Evolutionary conservation across 345 rosid genomes (phyloP).

Genomic region (Tarenaya hassleriana): DNA sequence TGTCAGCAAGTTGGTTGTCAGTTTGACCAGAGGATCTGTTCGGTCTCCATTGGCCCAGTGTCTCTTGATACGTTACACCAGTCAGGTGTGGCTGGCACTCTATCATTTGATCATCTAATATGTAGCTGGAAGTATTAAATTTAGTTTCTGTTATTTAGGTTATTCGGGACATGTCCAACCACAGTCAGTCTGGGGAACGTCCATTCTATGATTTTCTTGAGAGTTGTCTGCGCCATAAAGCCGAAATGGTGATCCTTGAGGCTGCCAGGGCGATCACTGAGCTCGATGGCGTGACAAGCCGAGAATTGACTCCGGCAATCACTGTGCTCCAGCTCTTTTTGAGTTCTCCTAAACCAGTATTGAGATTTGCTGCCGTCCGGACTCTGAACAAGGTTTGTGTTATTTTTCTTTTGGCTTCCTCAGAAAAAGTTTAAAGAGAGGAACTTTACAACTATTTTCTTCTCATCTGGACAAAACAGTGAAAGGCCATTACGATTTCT

Average conservation of each 20-base stretch:
- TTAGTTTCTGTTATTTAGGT: conserved; percentile 42
- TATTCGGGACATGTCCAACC: conserved; percentile 70
- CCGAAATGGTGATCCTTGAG: conserved; percentile 98
- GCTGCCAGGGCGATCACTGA: conserved; percentile 99
- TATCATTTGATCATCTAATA: conserved; percentile 2
- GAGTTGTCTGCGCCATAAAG: conserved; percentile 92
- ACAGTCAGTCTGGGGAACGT: conserved; percentile 77
- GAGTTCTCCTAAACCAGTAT: conserved; percentile 93
- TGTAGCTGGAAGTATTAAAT: conserved; percentile 1
- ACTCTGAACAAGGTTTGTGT: conserved; percentile 78
- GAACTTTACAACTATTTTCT: background rate
- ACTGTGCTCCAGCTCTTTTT: conserved; percentile 95
- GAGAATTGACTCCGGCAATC: conserved; percentile 94
- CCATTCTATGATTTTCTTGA: conserved; percentile 96
- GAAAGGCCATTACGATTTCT: background rate
- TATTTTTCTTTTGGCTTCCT: background rate
- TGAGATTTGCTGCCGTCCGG: conserved; percentile 98
- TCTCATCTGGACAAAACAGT: background rate
- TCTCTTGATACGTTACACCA: conserved; percentile 82
- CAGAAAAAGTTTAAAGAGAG: background rate
- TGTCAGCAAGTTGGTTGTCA: conserved; percentile 82
- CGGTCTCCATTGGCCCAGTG: conserved; percentile 98
- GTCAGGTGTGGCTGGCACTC: conserved; percentile 51
- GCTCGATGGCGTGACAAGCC: conserved; percentile 86
- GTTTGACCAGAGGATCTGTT: conserved; percentile 90